Evolutionary conservation across 768 basidiomycete genomes (phyloP).

Genomic region (Naganishia vishniacii): DNA sequence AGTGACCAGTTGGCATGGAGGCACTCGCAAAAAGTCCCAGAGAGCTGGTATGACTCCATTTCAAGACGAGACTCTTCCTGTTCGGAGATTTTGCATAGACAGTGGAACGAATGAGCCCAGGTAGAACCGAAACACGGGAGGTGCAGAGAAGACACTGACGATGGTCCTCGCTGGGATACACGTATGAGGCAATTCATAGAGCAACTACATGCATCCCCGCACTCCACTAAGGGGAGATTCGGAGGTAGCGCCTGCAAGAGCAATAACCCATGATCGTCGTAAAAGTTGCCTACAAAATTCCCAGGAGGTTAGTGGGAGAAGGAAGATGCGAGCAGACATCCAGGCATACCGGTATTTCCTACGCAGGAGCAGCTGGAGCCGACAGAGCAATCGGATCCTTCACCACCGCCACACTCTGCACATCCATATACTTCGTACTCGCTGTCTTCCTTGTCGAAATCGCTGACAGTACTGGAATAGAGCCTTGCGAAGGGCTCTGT

Average conservation of each 20-base stretch:
- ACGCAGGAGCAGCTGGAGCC: constrained; percentile 17
- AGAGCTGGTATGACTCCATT: constrained; percentile 21
- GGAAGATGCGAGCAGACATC: neutral
- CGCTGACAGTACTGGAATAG: neutral
- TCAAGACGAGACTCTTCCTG: neutral
- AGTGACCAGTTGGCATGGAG: constrained; percentile 33
- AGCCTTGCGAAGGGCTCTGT: neutral
- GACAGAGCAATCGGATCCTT: neutral
- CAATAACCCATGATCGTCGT: neutral
- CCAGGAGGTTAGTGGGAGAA: neutral
- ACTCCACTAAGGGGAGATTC: constrained; percentile 45
- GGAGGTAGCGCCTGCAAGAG: constrained; percentile 41
- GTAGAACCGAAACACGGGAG: too few relatives aligned
- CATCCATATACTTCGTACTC: neutral
- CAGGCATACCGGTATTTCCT: constrained; percentile 12
- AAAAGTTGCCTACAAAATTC: constrained; percentile 26
- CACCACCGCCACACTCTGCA: neutral
- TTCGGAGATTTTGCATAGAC: neutral
- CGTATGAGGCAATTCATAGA: constrained; percentile 32
- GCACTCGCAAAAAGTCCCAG: constrained; percentile 34
- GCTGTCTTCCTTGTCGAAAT: neutral
- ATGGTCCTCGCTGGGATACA: constrained; percentile 38
- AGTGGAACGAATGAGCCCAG: neutral
- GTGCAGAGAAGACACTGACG: constrained; percentile 25
- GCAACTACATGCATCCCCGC: constrained; percentile 39